Conservation (phyloP, 768 basidiomycete genomes). For the Hirschioporus abietinus region DNA sequence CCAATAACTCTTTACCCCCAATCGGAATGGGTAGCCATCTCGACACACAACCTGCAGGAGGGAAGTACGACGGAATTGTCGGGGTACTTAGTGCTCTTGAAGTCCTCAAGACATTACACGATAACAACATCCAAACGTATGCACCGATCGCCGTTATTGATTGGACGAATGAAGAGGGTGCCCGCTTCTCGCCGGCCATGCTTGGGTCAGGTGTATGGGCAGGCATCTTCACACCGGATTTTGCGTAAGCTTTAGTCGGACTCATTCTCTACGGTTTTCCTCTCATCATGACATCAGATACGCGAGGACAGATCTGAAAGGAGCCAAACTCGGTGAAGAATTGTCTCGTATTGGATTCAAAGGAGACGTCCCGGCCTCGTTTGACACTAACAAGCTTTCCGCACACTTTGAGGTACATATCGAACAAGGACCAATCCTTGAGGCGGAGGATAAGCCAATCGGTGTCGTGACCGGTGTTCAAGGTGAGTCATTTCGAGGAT, state of each 20-base stretch:
- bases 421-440: constrained; percentile 16
- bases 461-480: constrained; percentile 11
- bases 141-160: constrained; percentile 16
- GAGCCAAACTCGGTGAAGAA: constrained; percentile 14
- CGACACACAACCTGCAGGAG: constrained; percentile 19
- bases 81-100: constrained; percentile 16
- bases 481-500: neutral
- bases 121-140: constrained; percentile 15
- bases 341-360: constrained; percentile 17
- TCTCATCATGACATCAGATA: neutral
- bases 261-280: neutral
- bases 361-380: constrained; percentile 12
- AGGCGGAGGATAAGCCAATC: constrained; percentile 7
- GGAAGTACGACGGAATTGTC: constrained; percentile 18
- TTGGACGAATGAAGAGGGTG: constrained; percentile 19
- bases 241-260: neutral
- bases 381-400: constrained; percentile 11
- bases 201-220: constrained; percentile 15
- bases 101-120: constrained; percentile 13
- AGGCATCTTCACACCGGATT: constrained; percentile 7
- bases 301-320: constrained; percentile 11
- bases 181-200: constrained; percentile 16
- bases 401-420: constrained; percentile 19
- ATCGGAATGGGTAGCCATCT: constrained; percentile 18
- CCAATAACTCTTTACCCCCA: constrained; percentile 10